Evolutionary conservation across 2,329 filamentous ascomycete species (phyloP), one percentile per base, ranked within the genome.

Genomic region (Aulographum hederae): DNA sequence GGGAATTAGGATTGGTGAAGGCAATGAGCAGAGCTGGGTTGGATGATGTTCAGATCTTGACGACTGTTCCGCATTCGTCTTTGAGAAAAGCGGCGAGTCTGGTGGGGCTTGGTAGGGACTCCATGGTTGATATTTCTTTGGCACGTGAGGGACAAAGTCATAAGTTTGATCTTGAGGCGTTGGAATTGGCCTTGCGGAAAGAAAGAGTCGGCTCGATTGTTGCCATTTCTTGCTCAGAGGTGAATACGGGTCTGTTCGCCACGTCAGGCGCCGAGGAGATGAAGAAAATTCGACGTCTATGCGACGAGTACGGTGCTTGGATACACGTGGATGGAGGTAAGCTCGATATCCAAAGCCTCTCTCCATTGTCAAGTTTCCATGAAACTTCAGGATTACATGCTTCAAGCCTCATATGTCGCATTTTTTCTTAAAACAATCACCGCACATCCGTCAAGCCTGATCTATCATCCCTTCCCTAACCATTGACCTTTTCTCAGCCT

Each of bases 181-280:
- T 93, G 2, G 72, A 81, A 49, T 51, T 50, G 28, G 63, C 70
- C 34, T 56, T 91, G 12, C 43, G 56, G 32, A 46, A 49, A 21
- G 48, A 56, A 1, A 64, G 64, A 3, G 63, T 67, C 10, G 78
- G 67, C n/a, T 78, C 66, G 31, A 80, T 94, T 37, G 69, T 94
- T 23, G 72, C 67, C 4, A 56, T 93, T n/a, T 85, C 81, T 26
- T 78, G 76, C 4, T 80, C 80, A 1, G 86, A 95, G 54, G 81
- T 94, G 18, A 94, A 95, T 43, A 91, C 84, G 0, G 84, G 85
- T 1, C 62, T 73, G 4, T 94, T 84, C 48, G 76, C 80, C 18
- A 78, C 63, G 19, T 53, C 54, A 2, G 67, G 58, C 1, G 58
- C 63, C 3, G n/a, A n/a, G n/a, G 71, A 84, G 38, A 73, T 73